Percentiles rank a stretch among this genome's conserved stretches.
Conservation (phyloP, 352 stramenopile species). For the Globisporangium iwayamae region DNA sequence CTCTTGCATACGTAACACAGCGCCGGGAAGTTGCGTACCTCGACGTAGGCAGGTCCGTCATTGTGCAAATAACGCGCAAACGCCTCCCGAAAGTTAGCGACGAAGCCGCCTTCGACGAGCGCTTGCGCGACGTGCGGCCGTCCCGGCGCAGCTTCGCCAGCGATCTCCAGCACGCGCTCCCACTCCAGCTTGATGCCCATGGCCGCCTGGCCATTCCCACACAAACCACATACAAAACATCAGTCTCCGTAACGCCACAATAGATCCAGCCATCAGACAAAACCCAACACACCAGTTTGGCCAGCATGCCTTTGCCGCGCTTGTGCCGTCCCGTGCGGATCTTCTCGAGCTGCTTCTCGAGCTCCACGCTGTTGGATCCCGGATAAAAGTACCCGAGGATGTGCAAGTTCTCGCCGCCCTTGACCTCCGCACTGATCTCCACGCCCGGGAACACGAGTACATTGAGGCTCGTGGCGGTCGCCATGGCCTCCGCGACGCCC, state of each 20-base stretch:
- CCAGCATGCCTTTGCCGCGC: conserved; percentile 78
- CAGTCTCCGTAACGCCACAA: neutral
- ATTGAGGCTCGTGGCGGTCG: conserved; percentile 47
- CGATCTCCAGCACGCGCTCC: conserved; percentile 79
- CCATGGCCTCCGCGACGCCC: conserved; percentile 71
- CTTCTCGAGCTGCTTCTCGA: conserved; percentile 76
- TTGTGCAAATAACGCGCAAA: conserved; percentile 83
- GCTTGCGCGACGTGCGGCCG: conserved; percentile 77
- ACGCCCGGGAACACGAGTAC: conserved; percentile 80
- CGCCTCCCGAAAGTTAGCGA: conserved; percentile 74
- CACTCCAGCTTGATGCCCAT: conserved; percentile 84
- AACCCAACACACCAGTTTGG: conserved; percentile 56
- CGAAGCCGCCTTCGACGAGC: conserved; percentile 70
- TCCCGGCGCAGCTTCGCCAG: conserved; percentile 74
- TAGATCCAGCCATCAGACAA: neutral
- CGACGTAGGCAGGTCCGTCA: conserved; percentile 77
- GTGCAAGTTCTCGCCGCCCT: conserved; percentile 79
- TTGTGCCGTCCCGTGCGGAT: conserved; percentile 78
- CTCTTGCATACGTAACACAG: too few species aligned
- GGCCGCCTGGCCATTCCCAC: conserved; percentile 29
- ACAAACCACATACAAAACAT: neutral
- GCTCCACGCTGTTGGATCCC: conserved; percentile 63
- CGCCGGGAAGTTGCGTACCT: conserved; percentile 31
- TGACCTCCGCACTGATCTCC: conserved; percentile 85
- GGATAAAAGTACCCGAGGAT: conserved; percentile 86